phyloP scores from a whole-genome alignment of 73 alveolate genomes.

The Uronychia setigera region DNA sequence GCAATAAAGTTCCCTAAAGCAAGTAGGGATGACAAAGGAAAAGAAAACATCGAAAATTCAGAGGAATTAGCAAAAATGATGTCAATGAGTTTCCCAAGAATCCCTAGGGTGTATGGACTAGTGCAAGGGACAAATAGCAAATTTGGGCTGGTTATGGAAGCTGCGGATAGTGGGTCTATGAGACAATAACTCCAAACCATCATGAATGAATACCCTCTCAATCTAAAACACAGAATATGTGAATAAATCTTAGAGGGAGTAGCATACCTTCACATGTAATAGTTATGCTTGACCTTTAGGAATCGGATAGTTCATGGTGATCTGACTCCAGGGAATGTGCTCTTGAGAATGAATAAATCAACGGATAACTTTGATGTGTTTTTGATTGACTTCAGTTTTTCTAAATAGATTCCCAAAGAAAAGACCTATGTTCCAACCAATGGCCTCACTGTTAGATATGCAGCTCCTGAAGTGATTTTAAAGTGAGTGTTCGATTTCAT shows the following conservation, averaged over 20 bases:
- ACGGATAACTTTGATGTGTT: background rate
- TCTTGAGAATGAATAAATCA: background rate
- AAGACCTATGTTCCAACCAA: background rate
- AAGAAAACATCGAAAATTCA: background rate
- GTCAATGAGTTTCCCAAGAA: background rate
- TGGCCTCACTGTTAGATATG: background rate
- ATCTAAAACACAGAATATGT: background rate
- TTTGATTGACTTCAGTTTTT: background rate
- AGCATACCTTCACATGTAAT: background rate
- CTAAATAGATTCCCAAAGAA: background rate
- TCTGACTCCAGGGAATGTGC: background rate
- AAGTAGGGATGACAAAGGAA: too few species aligned
- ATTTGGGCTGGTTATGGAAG: background rate
- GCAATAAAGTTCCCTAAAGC: background rate
- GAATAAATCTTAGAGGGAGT: background rate
- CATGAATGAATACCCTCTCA: background rate
- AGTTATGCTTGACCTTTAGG: background rate
- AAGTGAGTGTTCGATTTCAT: background rate
- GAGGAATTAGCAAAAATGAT: background rate
- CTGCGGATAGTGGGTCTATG: background rate
- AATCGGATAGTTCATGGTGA: background rate
- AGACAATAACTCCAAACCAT: background rate
- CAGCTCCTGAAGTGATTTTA: background rate
- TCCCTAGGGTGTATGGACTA: background rate
- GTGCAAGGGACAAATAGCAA: background rate